These are phyloP conservation scores for Gentiana dahurica DNA, from an alignment of 257 asterid species.

Conservation along the genomic window DNA sequence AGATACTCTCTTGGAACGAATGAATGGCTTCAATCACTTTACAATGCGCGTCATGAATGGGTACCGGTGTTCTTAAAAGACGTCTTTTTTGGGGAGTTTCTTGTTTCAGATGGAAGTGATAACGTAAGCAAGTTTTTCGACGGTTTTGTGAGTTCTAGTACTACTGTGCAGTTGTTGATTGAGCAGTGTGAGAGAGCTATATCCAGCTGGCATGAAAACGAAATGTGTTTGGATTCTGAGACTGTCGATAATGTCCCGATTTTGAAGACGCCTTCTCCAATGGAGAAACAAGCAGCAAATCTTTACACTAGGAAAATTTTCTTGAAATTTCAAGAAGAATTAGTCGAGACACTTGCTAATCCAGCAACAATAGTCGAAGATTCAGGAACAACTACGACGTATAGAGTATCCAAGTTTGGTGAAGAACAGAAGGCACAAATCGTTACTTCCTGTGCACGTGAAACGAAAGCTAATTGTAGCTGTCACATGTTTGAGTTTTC, in stretches of 20 bases:
- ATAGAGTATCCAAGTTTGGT: constrained; percentile 87
- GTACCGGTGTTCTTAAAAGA: constrained; percentile 80
- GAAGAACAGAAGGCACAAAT: constrained; percentile 56
- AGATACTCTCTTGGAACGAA: constrained; percentile 6
- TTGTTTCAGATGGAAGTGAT: constrained; percentile 39
- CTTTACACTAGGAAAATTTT: constrained; percentile 66
- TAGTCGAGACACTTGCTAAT: constrained; percentile 88
- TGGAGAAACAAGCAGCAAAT: constrained; percentile 86
- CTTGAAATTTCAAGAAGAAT: constrained; percentile 76
- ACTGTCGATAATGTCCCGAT: constrained; percentile 52
- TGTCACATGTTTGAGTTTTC: constrained; percentile 84
- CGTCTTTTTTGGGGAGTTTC: constrained; percentile 53
- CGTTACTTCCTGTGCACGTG: constrained; percentile 50
- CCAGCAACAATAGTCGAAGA: constrained; percentile 80
- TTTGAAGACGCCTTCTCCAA: constrained; percentile 87
- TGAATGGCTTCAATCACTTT: constrained; percentile 84
- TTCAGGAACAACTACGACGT: constrained; percentile 49
- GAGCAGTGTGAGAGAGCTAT: constrained; percentile 83
- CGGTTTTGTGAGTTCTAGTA: constrained; percentile 75
- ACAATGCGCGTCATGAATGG: constrained; percentile 66
- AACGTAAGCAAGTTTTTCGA: constrained; percentile 50
- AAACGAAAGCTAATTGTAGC: constrained; percentile 70
- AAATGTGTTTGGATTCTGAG: constrained; percentile 74
- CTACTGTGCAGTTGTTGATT: constrained; percentile 78
- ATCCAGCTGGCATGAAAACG: constrained; percentile 64